Base-by-base conservation (phyloP, 129 eudicot species). In the Helianthus annuus region DNA sequence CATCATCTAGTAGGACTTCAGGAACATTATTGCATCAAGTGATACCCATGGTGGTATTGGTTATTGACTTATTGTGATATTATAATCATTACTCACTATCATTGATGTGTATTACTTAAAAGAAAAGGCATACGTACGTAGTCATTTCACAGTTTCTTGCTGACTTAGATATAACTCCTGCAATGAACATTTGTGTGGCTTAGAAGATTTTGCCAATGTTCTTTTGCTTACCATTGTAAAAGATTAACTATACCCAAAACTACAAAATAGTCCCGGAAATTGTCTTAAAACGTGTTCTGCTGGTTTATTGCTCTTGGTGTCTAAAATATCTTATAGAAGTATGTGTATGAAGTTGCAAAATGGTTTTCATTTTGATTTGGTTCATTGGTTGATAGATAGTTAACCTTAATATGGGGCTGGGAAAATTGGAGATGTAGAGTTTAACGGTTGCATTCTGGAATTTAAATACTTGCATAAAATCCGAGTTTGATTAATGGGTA, bases 311-410 rank as follows among this genome's bases (percentile, higher is more conserved):
- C 68, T 75, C 79, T 5, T 66, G 22, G 22, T 19, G 0, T 19
- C 22, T 19, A 19, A 19, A 48, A 38, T 66, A 67, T 60, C 73
- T 16, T 44, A 29, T 36, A 66, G 59, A 72, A 54, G 4, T 10
- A 42, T 54, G 67, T 46, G 38, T 36, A 39, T 14, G 54, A 51
- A 74, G 72, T 64, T 64, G 69, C 48, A 13, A 42, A 46, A 3
- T 12, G 44, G 11, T 48, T 39, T 75, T 14, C 42, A 0, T 19
- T 19, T 44, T n/a, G 46, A 17, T 69, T 69, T 75, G 73, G 59
- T 54, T 32, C 10, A 7, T 69, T 75, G 73, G 59, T 54, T 32
- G 15, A 7, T 56, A 57, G 49, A 44, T 76, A 29, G 78, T 63
- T 73, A 63, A 63, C 15, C 40, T 12, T 8, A 7, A 36, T 36